Base-by-base conservation (phyloP, 2,329 filamentous ascomycete species). In the Arthrobotrys entomopaga region DNA sequence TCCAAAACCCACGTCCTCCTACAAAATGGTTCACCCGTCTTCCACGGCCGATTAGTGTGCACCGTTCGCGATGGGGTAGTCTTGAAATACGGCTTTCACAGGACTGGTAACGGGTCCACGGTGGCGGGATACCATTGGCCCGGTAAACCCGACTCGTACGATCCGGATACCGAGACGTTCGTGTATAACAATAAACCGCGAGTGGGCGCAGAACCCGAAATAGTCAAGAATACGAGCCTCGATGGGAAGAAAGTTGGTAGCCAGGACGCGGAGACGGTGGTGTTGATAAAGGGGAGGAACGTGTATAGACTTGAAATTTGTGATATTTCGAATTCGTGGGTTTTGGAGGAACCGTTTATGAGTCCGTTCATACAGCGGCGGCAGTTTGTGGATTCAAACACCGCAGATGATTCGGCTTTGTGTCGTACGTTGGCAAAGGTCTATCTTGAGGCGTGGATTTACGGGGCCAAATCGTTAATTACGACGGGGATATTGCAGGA, bases 371-470 rank as follows among this genome's bases (percentile, higher is more conserved):
- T 34, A 10, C 29, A 34, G 29, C 29, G 7, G 29, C 29, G 10
- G 34, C 20, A 49, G 8, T 1, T 1, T 2, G 60, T 13, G 15
- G 29, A 16, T 8, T n/a, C n/a, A n/a, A 5, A 8, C 29, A 34
- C 5, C 10, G 6, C 6, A 34, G 29, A 34, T 10, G 6, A 34
- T 34, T 7, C 5, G 29, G 29, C 29, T 34, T 7, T 34, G 29
- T 5, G 29, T 20, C 16, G 22, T 20, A 20, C 5, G 16, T 15
- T 16, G 59, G 46, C 6, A 20, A 19, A 48, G 53, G 19, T 24
- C 11, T 26, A 20, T 46, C 19, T 63, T 50, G 34, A 34, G 29
- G 60, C 10, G n/a, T 34, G 48, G n/a, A 38, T 64, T 46, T 50
- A 54, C 3, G 34, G 7, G 48, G 50, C 29, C 40, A 34, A 16